Percentiles rank a stretch among this genome's conserved stretches.
Conservation (phyloP, 805 yeast species). For the Kluyveromyces nonfermentans region DNA sequence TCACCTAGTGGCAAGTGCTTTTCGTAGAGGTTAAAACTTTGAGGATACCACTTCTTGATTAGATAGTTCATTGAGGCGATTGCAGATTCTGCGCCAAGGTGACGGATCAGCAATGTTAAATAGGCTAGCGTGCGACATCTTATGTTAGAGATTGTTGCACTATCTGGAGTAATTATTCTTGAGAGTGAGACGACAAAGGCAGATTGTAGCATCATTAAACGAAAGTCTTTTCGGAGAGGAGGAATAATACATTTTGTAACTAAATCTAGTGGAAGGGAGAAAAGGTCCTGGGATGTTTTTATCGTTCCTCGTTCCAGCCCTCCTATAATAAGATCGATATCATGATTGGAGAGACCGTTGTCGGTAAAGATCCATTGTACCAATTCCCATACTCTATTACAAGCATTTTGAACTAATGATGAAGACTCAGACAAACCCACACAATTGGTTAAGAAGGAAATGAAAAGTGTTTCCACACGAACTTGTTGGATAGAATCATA, state of each 20-base stretch:
- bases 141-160: constrained; percentile 2
- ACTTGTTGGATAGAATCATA: constrained; percentile 24
- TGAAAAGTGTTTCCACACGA: constrained; percentile 29
- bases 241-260: constrained; percentile 5
- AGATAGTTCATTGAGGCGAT: constrained; percentile 6
- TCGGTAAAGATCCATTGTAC: constrained; percentile 6
- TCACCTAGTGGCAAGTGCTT: neutral
- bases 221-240: constrained; percentile 7
- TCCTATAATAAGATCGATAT: constrained; percentile 1
- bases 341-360: neutral
- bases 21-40: neutral
- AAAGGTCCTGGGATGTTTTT: constrained; percentile 3
- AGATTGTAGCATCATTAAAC: constrained; percentile 10
- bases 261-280: constrained; percentile 1
- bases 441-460: constrained; percentile 3
- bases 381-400: constrained; percentile 5
- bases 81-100: constrained; percentile 12
- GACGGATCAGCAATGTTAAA: constrained; percentile 6
- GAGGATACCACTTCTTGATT: constrained; percentile 7
- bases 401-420: constrained; percentile 5
- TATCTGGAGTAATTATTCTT: constrained; percentile 1
- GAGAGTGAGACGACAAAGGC: constrained; percentile 7
- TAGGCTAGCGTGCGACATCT: constrained; percentile 8
- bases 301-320: constrained; percentile 5
- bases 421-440: constrained; percentile 1